phyloP scores from a whole-genome alignment of 176 grass and related monocot genomes.

The Oryza rufipogon region DNA sequence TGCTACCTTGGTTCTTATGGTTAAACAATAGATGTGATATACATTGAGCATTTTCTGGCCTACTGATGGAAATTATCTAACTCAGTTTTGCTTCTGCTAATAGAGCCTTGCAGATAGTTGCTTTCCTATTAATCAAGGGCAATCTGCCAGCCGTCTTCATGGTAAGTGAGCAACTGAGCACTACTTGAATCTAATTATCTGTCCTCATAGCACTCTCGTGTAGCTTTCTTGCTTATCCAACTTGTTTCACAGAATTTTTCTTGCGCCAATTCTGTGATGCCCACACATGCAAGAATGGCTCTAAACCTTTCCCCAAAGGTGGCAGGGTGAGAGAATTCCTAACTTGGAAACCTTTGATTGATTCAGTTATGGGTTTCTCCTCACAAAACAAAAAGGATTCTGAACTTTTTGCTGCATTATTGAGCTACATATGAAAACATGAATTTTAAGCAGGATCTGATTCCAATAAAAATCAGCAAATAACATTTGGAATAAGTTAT shows the following conservation, averaged over 20 bases:
- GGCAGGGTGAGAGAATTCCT: constrained; percentile 69
- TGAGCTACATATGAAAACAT: constrained; percentile 16
- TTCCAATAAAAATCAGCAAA: background rate
- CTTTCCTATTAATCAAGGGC: constrained; percentile 89
- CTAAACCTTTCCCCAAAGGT: constrained; percentile 87
- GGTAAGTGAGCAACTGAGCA: constrained; percentile 39
- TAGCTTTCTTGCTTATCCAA: constrained; percentile 34
- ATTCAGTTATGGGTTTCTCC: background rate
- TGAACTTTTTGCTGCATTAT: constrained; percentile 21
- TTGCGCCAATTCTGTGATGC: constrained; percentile 94
- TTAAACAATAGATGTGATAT: constrained; percentile 33
- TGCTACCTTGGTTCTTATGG: constrained; percentile 4
- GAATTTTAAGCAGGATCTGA: background rate
- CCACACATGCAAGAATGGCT: constrained; percentile 65
- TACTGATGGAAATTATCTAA: constrained; percentile 18
- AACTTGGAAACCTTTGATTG: background rate
- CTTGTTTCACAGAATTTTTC: constrained; percentile 84
- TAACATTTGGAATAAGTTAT: background rate
- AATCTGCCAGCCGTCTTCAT: constrained; percentile 78
- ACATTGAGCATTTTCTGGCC: constrained; percentile 15
- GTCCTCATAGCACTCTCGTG: constrained; percentile 5
- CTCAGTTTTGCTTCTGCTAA: constrained; percentile 34
- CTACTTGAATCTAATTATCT: constrained; percentile 28
- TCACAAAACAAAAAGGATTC: background rate
- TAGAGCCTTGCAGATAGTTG: constrained; percentile 94